These are phyloP conservation scores for Adansonia digitata DNA, from an alignment of 345 rosid species.

Conservation along the genomic window DNA sequence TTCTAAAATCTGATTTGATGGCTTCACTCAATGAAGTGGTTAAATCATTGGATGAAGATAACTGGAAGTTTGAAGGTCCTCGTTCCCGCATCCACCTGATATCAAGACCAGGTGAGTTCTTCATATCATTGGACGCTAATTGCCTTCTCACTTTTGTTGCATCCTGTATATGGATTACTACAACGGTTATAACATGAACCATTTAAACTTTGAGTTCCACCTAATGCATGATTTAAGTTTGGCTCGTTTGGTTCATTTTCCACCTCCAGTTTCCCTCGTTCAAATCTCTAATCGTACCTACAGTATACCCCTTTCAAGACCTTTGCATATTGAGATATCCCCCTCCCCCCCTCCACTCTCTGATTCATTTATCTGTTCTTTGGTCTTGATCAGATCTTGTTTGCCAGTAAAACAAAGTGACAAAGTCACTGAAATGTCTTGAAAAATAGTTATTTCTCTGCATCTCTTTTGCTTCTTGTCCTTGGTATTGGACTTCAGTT, in stretches of 20 bases:
- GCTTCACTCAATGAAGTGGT: constrained; percentile 70
- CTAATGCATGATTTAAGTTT: background rate
- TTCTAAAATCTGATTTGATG: constrained; percentile 72
- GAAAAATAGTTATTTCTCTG: background rate
- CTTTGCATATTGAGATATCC: background rate
- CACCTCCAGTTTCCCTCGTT: background rate
- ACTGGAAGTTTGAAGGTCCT: constrained; percentile 89
- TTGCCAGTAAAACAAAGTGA: background rate
- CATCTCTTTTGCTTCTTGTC: background rate
- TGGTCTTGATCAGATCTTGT: background rate
- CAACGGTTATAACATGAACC: background rate
- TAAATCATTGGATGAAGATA: constrained; percentile 85
- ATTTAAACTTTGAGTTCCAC: background rate
- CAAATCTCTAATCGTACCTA: background rate
- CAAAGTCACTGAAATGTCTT: background rate
- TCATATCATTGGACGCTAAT: background rate
- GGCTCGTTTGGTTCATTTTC: background rate
- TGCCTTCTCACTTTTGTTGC: background rate
- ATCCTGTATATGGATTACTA: background rate
- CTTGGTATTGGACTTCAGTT: background rate
- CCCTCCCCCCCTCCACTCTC: background rate
- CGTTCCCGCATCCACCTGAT: constrained; percentile 78
- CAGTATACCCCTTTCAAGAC: background rate
- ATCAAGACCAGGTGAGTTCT: constrained; percentile 60
- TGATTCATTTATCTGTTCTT: background rate